Evolutionary conservation across 202 grass and related monocot genomes (phyloP).

Genomic region (Zoysia matrella): DNA sequence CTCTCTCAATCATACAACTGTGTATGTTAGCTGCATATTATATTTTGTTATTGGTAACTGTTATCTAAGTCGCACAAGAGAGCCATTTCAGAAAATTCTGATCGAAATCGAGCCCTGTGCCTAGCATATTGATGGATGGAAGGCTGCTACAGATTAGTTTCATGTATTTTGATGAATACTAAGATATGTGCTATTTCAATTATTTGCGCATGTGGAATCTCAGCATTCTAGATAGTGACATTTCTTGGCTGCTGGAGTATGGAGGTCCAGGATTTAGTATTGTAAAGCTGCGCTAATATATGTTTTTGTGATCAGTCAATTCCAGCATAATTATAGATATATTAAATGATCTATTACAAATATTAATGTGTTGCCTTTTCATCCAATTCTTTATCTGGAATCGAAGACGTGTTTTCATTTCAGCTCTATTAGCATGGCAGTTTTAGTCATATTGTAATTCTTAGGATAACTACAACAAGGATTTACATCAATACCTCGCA

Average conservation of each 20-base stretch:
- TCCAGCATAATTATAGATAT: not conserved
- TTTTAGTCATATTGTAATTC: not conserved
- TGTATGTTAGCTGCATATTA: not conserved
- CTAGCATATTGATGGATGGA: not conserved
- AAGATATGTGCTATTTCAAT: not conserved
- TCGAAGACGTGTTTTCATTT: not conserved
- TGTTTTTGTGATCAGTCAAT: slow-evolving; percentile 3
- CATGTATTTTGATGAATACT: not conserved
- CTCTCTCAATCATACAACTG: not conserved
- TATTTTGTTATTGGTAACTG: not conserved
- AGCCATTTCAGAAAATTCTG: not conserved
- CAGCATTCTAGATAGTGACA: slow-evolving; percentile 1
- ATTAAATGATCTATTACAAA: not conserved
- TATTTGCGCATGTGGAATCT: not conserved
- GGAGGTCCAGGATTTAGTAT: not conserved
- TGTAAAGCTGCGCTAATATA: not conserved
- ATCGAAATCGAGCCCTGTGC: not conserved
- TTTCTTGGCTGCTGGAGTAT: slow-evolving; percentile 11
- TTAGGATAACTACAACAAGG: not conserved
- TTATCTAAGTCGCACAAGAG: not conserved
- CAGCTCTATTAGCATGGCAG: not conserved
- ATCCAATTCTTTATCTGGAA: not conserved
- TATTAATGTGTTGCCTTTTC: not conserved
- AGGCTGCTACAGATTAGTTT: not conserved
- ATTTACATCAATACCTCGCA: not conserved